Evolutionary conservation across 1,284 basidiomycete species (phyloP), one percentile per base, ranked within the genome.

Genomic region (Microbotryum violaceum): DNA sequence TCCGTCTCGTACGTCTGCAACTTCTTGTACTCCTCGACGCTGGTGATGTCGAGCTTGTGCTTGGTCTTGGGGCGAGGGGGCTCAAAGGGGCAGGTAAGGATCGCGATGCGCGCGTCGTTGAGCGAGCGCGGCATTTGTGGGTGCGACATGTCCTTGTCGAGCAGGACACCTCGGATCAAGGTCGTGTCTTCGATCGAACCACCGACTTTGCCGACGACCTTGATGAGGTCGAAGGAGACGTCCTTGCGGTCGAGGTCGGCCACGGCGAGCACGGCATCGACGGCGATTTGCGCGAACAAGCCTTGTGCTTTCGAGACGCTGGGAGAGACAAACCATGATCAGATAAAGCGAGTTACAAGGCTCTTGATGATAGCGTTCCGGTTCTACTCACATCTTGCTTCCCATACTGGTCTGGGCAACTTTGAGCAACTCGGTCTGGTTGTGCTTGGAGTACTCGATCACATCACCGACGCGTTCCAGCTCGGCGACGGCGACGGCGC

Each of bases 111-210:
- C 63, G 96, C 94, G 75, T 98, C 89, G 70, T 81, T 82, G 69
- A 98, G 86, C 51, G 80, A 82, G 62, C 83, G 84, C 12, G 94
- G 94, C 94, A 98, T 98, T 78, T 97, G 92, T 10, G 94, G 89
- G 74, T 98, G 94, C 25, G 92, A 97, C 86, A 98, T 93, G 79
- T 98, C 93, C 79, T 98, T 97, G 85, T 98, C 93, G 75, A 98
- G 84, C 69, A 98, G 88, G 49, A 98, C 94, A 71, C 94, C 93
- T 71, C 89, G 87, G 76, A 96, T 92, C 69, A 96, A 83, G 37
- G 83, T 82, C 9, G 91, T 97, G 78, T 99, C 96, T 42, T 91
- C 91, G 52, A 99, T 83, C 10, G 90, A 90, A 50, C 96, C 94
- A 58, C 94, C 96, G 67, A 97, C 92, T 79, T 98, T 98, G 74